Conservation (phyloP, 2,329 filamentous ascomycete genomes). For the Davidsoniella virescens region DNA sequence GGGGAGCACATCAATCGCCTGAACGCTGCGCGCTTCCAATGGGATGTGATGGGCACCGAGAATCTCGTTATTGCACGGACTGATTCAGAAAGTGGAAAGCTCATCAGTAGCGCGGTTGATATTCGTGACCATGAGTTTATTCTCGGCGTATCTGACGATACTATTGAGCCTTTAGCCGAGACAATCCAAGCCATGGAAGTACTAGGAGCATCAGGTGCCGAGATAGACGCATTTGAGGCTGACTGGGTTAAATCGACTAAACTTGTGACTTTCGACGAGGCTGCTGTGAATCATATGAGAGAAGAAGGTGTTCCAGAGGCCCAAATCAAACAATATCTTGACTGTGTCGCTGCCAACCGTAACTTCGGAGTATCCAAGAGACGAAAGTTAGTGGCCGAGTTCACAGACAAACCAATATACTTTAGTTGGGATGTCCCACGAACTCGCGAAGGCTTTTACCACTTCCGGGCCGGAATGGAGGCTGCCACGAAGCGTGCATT, state of each 20-base stretch:
- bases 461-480: slow-evolving; percentile 67
- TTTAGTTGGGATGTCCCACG: slow-evolving; percentile 88
- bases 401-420: slow-evolving; percentile 51
- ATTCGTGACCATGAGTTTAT: slow-evolving; percentile 95
- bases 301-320: slow-evolving; percentile 45
- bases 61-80: slow-evolving; percentile 90
- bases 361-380: slow-evolving; percentile 67
- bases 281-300: slow-evolving; percentile 58
- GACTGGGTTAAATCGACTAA: slow-evolving; percentile 76
- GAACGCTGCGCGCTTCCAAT: slow-evolving; percentile 83
- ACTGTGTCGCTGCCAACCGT: slow-evolving; percentile 43
- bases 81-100: slow-evolving; percentile 82
- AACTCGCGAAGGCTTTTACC: slow-evolving; percentile 86
- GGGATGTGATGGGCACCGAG: slow-evolving; percentile 94
- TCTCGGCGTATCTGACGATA: slow-evolving; percentile 60
- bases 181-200: slow-evolving; percentile 81
- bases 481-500: slow-evolving; percentile 88
- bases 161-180: slow-evolving; percentile 70
- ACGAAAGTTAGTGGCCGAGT: slow-evolving; percentile 51
- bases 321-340: slow-evolving; percentile 52
- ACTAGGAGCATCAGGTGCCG: slow-evolving; percentile 54
- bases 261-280: slow-evolving; percentile 84
- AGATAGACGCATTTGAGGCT: slow-evolving; percentile 76
- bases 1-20: slow-evolving; percentile 95
- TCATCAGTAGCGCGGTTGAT: slow-evolving; percentile 82